phyloP scores from a whole-genome alignment of 768 basidiomycete genomes.

The Mycena crocata region DNA sequence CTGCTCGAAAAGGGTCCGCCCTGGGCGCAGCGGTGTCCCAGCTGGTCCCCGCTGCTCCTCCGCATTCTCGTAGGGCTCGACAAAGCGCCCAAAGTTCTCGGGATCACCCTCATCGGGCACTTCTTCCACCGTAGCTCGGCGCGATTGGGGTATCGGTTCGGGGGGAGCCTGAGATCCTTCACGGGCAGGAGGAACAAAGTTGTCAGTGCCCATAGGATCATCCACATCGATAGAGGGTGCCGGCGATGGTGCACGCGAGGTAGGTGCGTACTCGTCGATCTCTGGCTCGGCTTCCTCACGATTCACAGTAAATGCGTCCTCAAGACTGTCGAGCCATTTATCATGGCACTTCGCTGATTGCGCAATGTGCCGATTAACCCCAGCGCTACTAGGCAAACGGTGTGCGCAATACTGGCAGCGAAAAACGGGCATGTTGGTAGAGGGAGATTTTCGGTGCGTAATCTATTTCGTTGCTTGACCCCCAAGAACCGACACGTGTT shows the following conservation, averaged over 20 bases:
- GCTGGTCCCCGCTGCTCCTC: too few species aligned
- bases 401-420: background rate
- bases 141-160: too few species aligned
- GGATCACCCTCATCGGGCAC: background rate
- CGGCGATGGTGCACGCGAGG: too few species aligned
- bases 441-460: background rate
- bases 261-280: background rate
- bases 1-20: too few species aligned
- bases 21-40: too few species aligned
- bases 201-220: too few species aligned
- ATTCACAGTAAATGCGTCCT: background rate
- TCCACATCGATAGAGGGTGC: too few species aligned
- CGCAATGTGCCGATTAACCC: background rate
- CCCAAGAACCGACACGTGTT: slow-evolving; percentile 7
- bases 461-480: background rate
- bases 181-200: too few species aligned
- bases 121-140: background rate
- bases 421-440: background rate
- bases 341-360: background rate
- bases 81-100: background rate
- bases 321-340: background rate
- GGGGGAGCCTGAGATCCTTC: too few species aligned
- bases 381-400: background rate
- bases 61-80: background rate
- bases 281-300: background rate